These are phyloP conservation scores for Lactarius sanguifluus DNA, from an alignment of 768 basidiomycete species.

Conservation along the genomic window DNA sequence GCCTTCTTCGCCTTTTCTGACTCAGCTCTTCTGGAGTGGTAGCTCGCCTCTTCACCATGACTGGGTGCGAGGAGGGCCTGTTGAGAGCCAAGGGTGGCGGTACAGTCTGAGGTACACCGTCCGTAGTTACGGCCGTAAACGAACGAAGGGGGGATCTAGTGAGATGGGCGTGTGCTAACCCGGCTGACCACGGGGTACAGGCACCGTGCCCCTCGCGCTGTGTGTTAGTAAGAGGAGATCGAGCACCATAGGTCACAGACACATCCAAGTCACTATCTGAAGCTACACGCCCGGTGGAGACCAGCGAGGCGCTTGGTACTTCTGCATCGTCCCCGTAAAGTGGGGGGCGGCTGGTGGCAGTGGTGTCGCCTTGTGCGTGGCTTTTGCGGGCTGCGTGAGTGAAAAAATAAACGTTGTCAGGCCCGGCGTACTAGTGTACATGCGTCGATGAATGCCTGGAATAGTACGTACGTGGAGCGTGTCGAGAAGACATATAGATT, in stretches of 20 bases:
- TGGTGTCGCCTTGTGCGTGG: neutral
- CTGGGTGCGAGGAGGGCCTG: neutral
- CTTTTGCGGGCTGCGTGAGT: constrained; percentile 6
- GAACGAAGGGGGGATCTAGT: neutral
- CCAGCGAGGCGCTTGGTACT: neutral
- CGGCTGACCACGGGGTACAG: neutral
- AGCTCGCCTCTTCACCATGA: constrained; percentile 18
- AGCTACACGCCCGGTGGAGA: neutral
- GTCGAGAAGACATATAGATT: constrained; percentile 9
- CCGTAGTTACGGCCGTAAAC: neutral
- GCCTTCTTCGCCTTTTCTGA: constrained; percentile 8
- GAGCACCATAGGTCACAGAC: constrained; percentile 12
- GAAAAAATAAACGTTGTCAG: neutral
- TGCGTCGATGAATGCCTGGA: neutral
- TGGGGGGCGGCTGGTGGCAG: neutral
- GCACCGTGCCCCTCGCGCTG: neutral
- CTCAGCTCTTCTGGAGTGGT: constrained; percentile 5
- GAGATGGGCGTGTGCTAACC: neutral
- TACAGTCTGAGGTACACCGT: neutral
- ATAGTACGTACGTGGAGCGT: constrained; percentile 21
- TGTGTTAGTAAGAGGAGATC: neutral
- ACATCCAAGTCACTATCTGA: constrained; percentile 11
- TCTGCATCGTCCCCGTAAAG: neutral
- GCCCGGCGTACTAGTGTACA: neutral
- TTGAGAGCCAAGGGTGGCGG: neutral